Percentiles rank a stretch among this genome's conserved stretches.
These are phyloP conservation scores for Alternaria sp. DNA, from an alignment of 2,329 filamentous ascomycete species.

Conservation along the genomic window DNA sequence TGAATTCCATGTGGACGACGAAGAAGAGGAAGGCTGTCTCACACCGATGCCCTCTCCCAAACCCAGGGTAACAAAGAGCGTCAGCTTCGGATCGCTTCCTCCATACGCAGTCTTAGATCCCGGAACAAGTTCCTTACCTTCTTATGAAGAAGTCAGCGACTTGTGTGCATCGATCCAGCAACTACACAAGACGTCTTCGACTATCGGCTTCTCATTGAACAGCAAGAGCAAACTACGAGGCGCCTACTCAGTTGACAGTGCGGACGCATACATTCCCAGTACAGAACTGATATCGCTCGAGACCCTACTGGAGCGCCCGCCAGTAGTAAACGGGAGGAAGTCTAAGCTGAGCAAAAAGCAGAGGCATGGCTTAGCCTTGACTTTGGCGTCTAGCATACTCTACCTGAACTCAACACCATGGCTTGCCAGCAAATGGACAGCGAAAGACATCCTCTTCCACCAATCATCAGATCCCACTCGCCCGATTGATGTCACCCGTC, in stretches of 20 bases:
- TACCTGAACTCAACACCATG: slow-evolving; percentile 48
- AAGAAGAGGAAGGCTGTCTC: slow-evolving; percentile 27
- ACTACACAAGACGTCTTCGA: slow-evolving; percentile 29
- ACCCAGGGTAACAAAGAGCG: slow-evolving; percentile 29
- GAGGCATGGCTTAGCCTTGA: slow-evolving; percentile 45
- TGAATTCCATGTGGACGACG: slow-evolving; percentile 41
- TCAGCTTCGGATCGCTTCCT: slow-evolving; percentile 44
- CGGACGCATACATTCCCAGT: slow-evolving; percentile 14
- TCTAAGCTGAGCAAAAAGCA: slow-evolving; percentile 44
- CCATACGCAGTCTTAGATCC: slow-evolving; percentile 40
- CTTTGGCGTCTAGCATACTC: slow-evolving; percentile 44
- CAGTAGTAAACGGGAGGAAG: slow-evolving; percentile 31
- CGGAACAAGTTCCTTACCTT: slow-evolving; percentile 4
- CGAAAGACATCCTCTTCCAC: slow-evolving; percentile 44
- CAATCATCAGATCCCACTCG: slow-evolving; percentile 22
- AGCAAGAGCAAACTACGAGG: slow-evolving; percentile 40
- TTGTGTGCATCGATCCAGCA: slow-evolving; percentile 44
- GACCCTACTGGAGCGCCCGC: slow-evolving; percentile 36
- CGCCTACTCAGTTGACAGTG: slow-evolving; percentile 29
- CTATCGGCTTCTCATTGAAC: slow-evolving; percentile 44
- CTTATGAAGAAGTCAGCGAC: slow-evolving; percentile 42
- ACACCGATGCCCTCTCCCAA: slow-evolving; percentile 18
- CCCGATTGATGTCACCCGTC: slow-evolving; percentile 39
- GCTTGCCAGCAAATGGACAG: slow-evolving; percentile 44
- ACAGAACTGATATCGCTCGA: slow-evolving; percentile 39